Base-by-base conservation (phyloP, 148 eudicot species). In the Silene uniflora region DNA sequence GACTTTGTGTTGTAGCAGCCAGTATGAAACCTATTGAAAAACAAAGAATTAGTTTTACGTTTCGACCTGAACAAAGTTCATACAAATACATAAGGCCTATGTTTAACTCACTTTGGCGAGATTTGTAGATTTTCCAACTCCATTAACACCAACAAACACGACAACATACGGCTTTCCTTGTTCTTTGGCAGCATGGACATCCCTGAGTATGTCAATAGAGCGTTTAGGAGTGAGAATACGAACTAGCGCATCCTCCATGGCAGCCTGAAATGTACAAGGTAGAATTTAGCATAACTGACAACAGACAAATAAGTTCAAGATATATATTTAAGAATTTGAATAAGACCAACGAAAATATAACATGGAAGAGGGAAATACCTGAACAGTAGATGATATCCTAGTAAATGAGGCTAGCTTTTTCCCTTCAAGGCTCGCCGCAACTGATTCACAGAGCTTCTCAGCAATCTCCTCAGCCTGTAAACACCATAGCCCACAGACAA, bases 61-160 rank as follows among this genome's bases (percentile, higher is more conserved):
- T 58, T 21, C 19, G 32, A 21, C 76, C 19, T 58, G 67, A n/a
- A 27, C 44, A 44, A 42, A 25, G 10, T 10, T 25, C 54, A 19
- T 47, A 58, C 46, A 47, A 24, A 71, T 25, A 24, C 21, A 63
- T 13, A 4, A 68, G 23, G 13, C 23, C 13, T 27, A 54, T 72
- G 67, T 39, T 47, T 39, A 25, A 72, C 54, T 78, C 69, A 92
- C 97, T 93, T 96, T 96, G 25, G 99, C 99, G 74, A 96, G 92
- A 83, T 96, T 96, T 67, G 99, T 92, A 52, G 99, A 96, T 82
- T 96, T 96, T 73, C 99, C 99, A 82, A 96, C 98, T 81, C 98
- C 99, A 85, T 96, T 96, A 69, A 96, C 99, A 81, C 99, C 99
- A 7, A 96, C 97, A 85, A 96, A 95, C 77, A 96, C 99, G 65